These are phyloP conservation scores for Fraxinus ornus DNA, from an alignment of 305 asterid species.

Conservation along the genomic window DNA sequence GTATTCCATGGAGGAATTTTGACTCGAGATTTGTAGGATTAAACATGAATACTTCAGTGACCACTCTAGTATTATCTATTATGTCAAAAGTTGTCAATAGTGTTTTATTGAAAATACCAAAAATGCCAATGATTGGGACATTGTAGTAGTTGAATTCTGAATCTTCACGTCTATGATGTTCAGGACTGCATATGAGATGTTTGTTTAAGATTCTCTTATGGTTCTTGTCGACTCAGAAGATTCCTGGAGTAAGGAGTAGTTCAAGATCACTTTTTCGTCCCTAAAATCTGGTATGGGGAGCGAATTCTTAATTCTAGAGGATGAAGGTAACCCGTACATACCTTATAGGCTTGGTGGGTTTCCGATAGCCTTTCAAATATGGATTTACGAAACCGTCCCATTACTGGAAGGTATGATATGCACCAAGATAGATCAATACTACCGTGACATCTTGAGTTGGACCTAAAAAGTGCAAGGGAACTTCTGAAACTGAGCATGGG, in stretches of 20 bases:
- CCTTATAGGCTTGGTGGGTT: neutral
- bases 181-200: neutral
- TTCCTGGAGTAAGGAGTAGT: neutral
- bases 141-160: neutral
- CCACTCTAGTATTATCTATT: neutral
- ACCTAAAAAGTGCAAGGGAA: too few species aligned
- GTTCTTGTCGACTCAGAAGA: neutral
- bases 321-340: neutral
- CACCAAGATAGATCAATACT: neutral
- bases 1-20: neutral
- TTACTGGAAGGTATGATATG: neutral
- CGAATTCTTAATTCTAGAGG: neutral
- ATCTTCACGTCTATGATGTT: neutral
- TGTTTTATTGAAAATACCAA: neutral
- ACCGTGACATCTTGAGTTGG: neutral
- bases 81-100: neutral
- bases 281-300: neutral
- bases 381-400: neutral
- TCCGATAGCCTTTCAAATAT: neutral
- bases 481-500: too few species aligned
- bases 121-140: neutral
- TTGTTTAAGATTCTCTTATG: neutral
- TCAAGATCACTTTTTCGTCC: neutral
- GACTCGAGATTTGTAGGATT: neutral
- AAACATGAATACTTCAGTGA: neutral